These are phyloP conservation scores for Blastomyces parvus DNA, from an alignment of 2,329 filamentous ascomycete species.

Conservation along the genomic window DNA sequence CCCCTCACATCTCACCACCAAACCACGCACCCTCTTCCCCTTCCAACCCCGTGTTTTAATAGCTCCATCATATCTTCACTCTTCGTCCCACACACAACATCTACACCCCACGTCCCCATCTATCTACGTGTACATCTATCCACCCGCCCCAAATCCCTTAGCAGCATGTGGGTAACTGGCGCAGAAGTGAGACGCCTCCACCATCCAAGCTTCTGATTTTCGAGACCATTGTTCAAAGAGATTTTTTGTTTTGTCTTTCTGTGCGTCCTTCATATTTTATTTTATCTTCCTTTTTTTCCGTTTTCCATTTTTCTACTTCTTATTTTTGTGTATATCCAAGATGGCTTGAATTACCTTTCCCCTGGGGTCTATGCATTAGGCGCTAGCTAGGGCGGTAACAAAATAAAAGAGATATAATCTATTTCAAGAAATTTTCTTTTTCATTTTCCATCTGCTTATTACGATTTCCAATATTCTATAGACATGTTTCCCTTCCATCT, in stretches of 20 bases:
- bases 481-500: background rate
- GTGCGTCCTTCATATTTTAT: background rate
- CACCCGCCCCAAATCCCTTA: background rate
- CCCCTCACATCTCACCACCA: background rate
- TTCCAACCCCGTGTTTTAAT: conserved; percentile 34
- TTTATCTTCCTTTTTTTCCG: background rate
- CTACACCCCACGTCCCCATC: background rate
- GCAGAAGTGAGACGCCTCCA: background rate
- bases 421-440: background rate
- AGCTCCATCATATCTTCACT: conserved; percentile 29
- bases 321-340: conserved; percentile 4
- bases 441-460: background rate
- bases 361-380: background rate
- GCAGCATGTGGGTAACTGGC: background rate
- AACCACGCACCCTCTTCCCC: conserved; percentile 14
- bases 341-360: background rate
- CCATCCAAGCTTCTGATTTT: background rate
- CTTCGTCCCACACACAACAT: conserved; percentile 14
- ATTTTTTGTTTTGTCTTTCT: background rate
- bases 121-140: background rate
- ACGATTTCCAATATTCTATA: background rate
- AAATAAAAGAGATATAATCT: background rate
- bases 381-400: background rate
- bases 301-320: background rate
- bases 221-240: background rate